Evolutionary conservation across 2,329 filamentous ascomycete species (phyloP).

Genomic region (Cladosporium sp.): DNA sequence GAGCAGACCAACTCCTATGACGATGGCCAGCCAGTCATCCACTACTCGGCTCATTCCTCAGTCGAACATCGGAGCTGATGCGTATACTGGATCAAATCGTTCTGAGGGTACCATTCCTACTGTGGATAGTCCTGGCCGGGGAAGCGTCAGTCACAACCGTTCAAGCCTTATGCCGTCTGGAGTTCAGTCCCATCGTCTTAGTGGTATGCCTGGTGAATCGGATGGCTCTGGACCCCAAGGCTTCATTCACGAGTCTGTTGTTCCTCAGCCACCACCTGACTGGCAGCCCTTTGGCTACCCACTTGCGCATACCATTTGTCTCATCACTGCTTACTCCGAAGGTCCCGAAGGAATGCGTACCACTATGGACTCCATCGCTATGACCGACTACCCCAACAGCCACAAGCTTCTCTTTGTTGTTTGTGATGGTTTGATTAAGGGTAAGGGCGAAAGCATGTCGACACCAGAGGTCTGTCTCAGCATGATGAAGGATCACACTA

Average conservation of each 20-base stretch:
- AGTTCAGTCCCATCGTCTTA: slow-evolving; percentile 44
- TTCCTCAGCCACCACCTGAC: slow-evolving; percentile 91
- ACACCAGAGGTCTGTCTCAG: slow-evolving; percentile 85
- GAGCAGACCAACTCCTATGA: slow-evolving; percentile 65
- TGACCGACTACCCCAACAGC: slow-evolving; percentile 98
- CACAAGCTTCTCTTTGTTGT: slow-evolving; percentile 96
- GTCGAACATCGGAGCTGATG: slow-evolving; percentile 49
- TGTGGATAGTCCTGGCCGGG: slow-evolving; percentile 32
- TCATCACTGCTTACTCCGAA: slow-evolving; percentile 96
- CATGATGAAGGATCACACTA: slow-evolving; percentile 92
- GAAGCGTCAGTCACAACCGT: slow-evolving; percentile 4
- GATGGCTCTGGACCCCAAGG: slow-evolving; percentile 74
- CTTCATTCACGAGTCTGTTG: slow-evolving; percentile 94
- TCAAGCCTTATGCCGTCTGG: slow-evolving; percentile 23
- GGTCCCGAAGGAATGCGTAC: slow-evolving; percentile 88
- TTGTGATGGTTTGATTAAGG: slow-evolving; percentile 97
- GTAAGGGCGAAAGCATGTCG: slow-evolving; percentile 77
- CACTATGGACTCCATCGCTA: slow-evolving; percentile 91
- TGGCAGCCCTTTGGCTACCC: slow-evolving; percentile 98
- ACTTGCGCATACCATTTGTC: slow-evolving; percentile 84
- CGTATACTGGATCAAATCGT: slow-evolving; percentile 62
- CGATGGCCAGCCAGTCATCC: slow-evolving; percentile 88
- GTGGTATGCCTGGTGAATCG: slow-evolving; percentile 53
- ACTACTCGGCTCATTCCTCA: slow-evolving; percentile 64
- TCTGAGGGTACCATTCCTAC: slow-evolving; percentile 54